Base-by-base conservation (phyloP, 2,329 filamentous ascomycete species). In the Ilyonectria sp. region DNA sequence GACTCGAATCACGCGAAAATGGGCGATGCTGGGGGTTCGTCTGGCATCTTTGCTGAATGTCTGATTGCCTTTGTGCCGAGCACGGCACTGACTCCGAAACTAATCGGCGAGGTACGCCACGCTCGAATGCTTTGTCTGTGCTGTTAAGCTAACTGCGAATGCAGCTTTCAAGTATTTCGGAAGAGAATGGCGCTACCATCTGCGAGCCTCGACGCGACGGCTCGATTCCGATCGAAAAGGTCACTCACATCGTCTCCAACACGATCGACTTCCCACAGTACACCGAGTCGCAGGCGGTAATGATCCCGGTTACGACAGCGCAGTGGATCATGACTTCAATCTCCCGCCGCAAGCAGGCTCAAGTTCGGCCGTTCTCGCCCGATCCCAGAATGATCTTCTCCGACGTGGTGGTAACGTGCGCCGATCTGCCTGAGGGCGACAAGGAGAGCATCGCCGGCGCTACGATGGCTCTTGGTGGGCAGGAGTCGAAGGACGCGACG, bases 241-340 rank as follows among this genome's bases (percentile, higher is more conserved):
- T 85, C 56, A 88, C 87, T 23, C 88, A 90, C 74, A 86, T 90
- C 69, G 77, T 90, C 55, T 85, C 95, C 63, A 90, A 91, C 65
- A 95, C 93, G 1, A 93, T 94, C 80, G 94, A 99, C 79, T 99
- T 99, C 74, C 91, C 93, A n/a, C 90, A 95, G 75, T 98, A 96
- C 79, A 85, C 89, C 67, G 87, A 89, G 69, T 91, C 94, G 1
- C 87, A 92, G 70, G 92, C 94, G 54, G 85, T 89, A 70, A 92
- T 97, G 86, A 91, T 96, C 56, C 92, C 94, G 11, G 93, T 98
- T 1, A 91, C 98, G 31, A 95, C 91, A 71, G 90, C 93, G 4
- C 84, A 88, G 63, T 99, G 96, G 95, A 88, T 98, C 53, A 86
- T 89, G 4, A 85, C 86, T 26, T 96, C 93, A 4, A 80, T 97